Percentiles rank a stretch among this genome's conserved stretches.
Conservation (phyloP, 805 yeast species). For the Starmerella sirachaensis region DNA sequence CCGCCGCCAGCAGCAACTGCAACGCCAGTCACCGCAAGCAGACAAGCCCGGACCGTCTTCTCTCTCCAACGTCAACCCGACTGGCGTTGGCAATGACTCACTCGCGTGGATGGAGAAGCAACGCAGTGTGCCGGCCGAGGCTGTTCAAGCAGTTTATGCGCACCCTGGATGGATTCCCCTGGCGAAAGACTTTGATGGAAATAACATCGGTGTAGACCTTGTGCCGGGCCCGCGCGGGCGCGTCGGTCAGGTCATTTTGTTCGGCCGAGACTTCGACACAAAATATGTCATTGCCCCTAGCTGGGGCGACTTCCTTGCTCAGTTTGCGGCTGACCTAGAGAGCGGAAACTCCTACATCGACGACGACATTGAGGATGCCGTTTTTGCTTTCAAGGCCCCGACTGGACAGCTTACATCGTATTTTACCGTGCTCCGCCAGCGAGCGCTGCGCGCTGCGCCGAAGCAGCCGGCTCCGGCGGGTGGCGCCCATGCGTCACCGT, state of each 20-base stretch:
- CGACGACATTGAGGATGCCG: slow-evolving; percentile 52
- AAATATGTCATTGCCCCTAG: slow-evolving; percentile 76
- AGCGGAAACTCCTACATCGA: slow-evolving; percentile 66
- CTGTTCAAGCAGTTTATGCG: slow-evolving; percentile 68
- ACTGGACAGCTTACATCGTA: slow-evolving; percentile 65
- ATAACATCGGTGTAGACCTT: slow-evolving; percentile 81
- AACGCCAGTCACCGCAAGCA: slow-evolving; percentile 2
- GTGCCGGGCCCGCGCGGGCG: slow-evolving; percentile 68
- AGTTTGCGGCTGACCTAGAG: slow-evolving; percentile 79
- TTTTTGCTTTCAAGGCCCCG: slow-evolving; percentile 35
- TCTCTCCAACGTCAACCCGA: not conserved
- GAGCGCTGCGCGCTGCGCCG: slow-evolving; percentile 27
- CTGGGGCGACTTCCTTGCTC: slow-evolving; percentile 78
- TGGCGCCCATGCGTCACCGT: no score
- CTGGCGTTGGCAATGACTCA: not conserved
- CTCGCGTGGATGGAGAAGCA: slow-evolving; percentile 36
- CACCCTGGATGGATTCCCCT: slow-evolving; percentile 87
- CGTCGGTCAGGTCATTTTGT: slow-evolving; percentile 84
- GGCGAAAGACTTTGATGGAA: slow-evolving; percentile 78
- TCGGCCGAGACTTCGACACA: slow-evolving; percentile 88
- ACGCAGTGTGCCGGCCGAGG: slow-evolving; percentile 64
- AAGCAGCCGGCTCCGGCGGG: slow-evolving; percentile 4
- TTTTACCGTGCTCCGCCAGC: slow-evolving; percentile 44
- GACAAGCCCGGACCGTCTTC: no score
- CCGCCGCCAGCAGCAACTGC: slow-evolving; percentile 9